Evolutionary conservation across 2,329 filamentous ascomycete genomes (phyloP).

Genomic region (Apiospora hydei): DNA sequence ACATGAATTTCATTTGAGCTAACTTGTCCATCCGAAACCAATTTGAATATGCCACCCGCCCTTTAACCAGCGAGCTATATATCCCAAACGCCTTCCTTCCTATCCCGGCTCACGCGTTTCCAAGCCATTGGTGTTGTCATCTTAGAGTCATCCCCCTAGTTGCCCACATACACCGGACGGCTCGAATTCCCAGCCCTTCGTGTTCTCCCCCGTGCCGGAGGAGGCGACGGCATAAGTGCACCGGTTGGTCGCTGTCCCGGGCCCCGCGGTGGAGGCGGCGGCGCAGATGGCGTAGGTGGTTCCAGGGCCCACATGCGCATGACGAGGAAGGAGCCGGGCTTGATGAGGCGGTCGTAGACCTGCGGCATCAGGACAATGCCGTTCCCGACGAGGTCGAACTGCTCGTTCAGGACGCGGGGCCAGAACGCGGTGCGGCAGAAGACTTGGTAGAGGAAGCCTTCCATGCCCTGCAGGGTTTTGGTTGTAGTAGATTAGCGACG

Average conservation of each 20-base stretch:
- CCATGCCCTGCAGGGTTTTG: neutral
- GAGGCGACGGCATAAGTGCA: neutral
- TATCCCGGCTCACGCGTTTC: no score
- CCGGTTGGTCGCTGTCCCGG: neutral
- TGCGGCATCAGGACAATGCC: neutral
- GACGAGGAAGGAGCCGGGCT: neutral
- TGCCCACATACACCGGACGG: neutral
- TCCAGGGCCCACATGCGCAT: conserved; percentile 2
- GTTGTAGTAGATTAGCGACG: no score
- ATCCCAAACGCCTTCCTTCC: no score
- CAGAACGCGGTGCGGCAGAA: neutral
- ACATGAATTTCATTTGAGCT: no score
- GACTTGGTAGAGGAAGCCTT: neutral
- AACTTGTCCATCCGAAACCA: no score
- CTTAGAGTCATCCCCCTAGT: neutral
- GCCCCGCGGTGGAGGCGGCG: neutral
- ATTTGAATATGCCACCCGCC: no score
- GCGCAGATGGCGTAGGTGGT: neutral
- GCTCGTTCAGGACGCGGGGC: neutral
- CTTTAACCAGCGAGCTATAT: no score
- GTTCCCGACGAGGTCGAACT: neutral
- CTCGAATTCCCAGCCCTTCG: neutral
- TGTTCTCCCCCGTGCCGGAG: neutral
- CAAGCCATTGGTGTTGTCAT: neutral
- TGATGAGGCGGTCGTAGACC: neutral